Percentiles rank a stretch among this genome's conserved stretches.
phyloP scores from a whole-genome alignment of 2,329 filamentous ascomycete genomes.

The Alternaria postmessia region DNA sequence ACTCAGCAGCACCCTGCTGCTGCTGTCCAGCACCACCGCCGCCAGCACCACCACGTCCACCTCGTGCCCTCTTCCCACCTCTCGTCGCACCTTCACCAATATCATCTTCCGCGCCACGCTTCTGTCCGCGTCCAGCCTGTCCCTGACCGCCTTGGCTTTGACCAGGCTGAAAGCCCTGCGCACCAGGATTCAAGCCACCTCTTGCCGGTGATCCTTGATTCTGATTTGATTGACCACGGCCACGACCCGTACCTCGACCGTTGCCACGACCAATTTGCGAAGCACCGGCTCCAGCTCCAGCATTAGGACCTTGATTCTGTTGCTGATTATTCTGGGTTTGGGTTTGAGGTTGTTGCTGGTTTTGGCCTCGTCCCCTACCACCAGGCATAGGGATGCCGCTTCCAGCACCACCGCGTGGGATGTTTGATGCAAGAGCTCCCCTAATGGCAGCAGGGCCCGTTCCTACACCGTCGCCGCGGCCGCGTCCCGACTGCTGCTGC shows the following conservation, averaged over 20 bases:
- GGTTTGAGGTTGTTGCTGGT: conserved; percentile 21
- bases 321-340: conserved; percentile 16
- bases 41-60: conserved; percentile 29
- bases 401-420: conserved; percentile 41
- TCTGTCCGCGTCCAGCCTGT: conserved; percentile 40
- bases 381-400: conserved; percentile 44
- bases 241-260: conserved; percentile 34
- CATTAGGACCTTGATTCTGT: conserved; percentile 15
- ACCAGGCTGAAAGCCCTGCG: conserved; percentile 46
- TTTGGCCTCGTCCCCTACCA: conserved; percentile 32
- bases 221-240: conserved; percentile 26
- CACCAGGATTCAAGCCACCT: conserved; percentile 46
- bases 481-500: conserved; percentile 23
- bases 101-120: conserved; percentile 45
- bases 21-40: conserved; percentile 22
- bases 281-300: conserved; percentile 10
- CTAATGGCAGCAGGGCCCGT: conserved; percentile 41
- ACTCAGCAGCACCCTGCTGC: conserved; percentile 11
- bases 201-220: conserved; percentile 28
- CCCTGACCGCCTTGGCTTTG: conserved; percentile 2
- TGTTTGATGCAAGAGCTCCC: conserved; percentile 36
- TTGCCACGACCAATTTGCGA: conserved; percentile 42
- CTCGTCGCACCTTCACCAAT: conserved; percentile 33
- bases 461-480: conserved; percentile 11
- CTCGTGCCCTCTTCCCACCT: conserved; percentile 43